Evolutionary conservation across 1,284 basidiomycete genomes (phyloP).

Genomic region (Papiliotrema terrestris): DNA sequence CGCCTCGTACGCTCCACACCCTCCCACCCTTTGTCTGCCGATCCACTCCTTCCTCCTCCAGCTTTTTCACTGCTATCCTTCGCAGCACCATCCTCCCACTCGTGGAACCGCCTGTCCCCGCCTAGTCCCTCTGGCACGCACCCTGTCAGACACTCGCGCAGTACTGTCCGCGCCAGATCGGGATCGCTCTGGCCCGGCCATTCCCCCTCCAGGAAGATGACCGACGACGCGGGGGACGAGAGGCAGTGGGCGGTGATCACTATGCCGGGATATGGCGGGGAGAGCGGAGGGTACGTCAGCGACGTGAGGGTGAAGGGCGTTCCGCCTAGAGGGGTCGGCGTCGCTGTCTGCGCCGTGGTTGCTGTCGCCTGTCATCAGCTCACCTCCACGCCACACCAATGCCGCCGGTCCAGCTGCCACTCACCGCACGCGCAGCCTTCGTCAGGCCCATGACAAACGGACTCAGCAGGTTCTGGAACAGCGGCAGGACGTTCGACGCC

Average conservation of each 20-base stretch:
- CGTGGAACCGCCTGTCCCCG: slow-evolving; percentile 18
- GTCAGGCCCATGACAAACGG: slow-evolving; percentile 42
- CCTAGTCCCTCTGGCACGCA: slow-evolving; percentile 29
- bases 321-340: slow-evolving; percentile 34
- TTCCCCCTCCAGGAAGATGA: slow-evolving; percentile 41
- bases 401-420: too few relatives aligned
- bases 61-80: slow-evolving; percentile 7
- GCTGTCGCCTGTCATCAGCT: slow-evolving; percentile 20
- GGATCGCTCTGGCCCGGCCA: slow-evolving; percentile 11
- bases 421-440: slow-evolving; percentile 36
- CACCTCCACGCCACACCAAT: not conserved
- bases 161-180: slow-evolving; percentile 4
- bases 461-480: slow-evolving; percentile 39
- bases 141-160: slow-evolving; percentile 31
- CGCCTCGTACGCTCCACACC: slow-evolving; percentile 19
- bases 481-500: slow-evolving; percentile 24
- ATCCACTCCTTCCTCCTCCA: too few relatives aligned
- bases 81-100: slow-evolving; percentile 2
- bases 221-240: slow-evolving; percentile 21
- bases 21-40: slow-evolving; percentile 12
- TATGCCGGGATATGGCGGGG: slow-evolving; percentile 20
- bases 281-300: slow-evolving; percentile 27
- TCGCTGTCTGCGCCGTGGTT: slow-evolving; percentile 28
- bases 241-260: slow-evolving; percentile 31
- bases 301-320: slow-evolving; percentile 27